These are phyloP conservation scores for Pharus latifolius DNA, from an alignment of 176 grass and related monocot species.

Conservation along the genomic window DNA sequence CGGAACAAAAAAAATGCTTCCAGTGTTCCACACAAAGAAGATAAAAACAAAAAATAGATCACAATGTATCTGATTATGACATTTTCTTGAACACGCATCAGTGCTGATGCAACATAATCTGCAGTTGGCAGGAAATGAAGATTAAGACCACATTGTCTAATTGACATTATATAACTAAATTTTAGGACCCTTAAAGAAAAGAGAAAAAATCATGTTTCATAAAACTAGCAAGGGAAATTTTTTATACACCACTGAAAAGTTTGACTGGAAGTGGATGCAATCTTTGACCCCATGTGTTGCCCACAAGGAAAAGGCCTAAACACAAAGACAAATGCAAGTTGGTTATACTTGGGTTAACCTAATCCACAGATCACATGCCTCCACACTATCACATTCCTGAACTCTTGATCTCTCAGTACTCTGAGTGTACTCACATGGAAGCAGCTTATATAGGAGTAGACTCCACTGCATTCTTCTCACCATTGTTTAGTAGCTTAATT, in stretches of 20 bases:
- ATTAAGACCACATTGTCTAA: not conserved
- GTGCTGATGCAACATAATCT: not conserved
- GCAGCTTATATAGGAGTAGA: not conserved
- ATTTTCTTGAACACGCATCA: not conserved
- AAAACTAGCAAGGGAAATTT: not conserved
- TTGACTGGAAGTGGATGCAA: not conserved
- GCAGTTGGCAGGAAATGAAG: not conserved
- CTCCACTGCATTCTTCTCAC: not conserved
- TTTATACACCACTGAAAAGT: too few species aligned
- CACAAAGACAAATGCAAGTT: not conserved
- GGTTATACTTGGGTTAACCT: not conserved
- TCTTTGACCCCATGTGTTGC: constrained; percentile 16
- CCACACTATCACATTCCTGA: not conserved
- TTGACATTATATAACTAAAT: too few species aligned
- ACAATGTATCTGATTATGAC: too few species aligned
- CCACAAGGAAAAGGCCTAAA: not conserved
- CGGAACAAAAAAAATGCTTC: too few species aligned
- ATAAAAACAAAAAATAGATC: too few species aligned
- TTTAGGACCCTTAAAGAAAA: too few species aligned
- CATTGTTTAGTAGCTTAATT: not conserved
- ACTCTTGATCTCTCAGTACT: not conserved
- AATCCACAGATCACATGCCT: not conserved
- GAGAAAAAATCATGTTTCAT: not conserved
- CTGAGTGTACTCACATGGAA: constrained; percentile 18
- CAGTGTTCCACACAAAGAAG: too few species aligned